Conservation (phyloP, 2,329 filamentous ascomycete species). For the Akanthomyces dipterigenus region DNA sequence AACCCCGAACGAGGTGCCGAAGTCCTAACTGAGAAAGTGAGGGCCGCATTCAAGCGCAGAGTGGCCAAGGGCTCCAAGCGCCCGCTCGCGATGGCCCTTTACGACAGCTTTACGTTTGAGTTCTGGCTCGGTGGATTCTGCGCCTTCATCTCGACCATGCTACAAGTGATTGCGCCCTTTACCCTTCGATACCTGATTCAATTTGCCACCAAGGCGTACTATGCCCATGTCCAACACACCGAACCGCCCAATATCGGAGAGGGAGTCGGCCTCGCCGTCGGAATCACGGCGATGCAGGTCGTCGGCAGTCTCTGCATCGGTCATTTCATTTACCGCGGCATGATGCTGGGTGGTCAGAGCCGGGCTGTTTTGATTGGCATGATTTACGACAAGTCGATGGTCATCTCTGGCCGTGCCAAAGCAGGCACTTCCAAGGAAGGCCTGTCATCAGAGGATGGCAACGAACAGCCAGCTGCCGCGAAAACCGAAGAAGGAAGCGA, state of each 20-base stretch:
- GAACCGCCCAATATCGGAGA: slow-evolving; percentile 62
- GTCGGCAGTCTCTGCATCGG: slow-evolving; percentile 74
- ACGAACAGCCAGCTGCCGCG: slow-evolving; percentile 36
- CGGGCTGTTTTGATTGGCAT: slow-evolving; percentile 76
- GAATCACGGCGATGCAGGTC: slow-evolving; percentile 79
- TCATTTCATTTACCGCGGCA: slow-evolving; percentile 88
- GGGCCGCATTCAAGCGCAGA: slow-evolving; percentile 62
- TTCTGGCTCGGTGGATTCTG: slow-evolving; percentile 80
- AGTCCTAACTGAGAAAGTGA: slow-evolving; percentile 58
- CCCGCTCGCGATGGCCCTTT: slow-evolving; percentile 71
- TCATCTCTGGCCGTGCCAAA: slow-evolving; percentile 78
- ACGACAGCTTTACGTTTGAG: slow-evolving; percentile 79
- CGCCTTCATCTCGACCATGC: slow-evolving; percentile 63
- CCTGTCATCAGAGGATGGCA: slow-evolving; percentile 26
- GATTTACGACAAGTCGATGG: slow-evolving; percentile 91
- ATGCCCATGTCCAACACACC: slow-evolving; percentile 44
- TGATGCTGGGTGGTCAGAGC: slow-evolving; percentile 81
- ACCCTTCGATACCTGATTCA: slow-evolving; percentile 78
- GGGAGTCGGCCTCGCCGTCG: slow-evolving; percentile 77
- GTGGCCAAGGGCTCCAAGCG: slow-evolving; percentile 61
- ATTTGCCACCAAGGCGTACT: slow-evolving; percentile 75
- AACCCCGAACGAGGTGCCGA: slow-evolving; percentile 74
- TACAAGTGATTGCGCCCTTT: slow-evolving; percentile 80
- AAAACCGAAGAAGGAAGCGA: slow-evolving; percentile 33
- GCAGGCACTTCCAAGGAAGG: slow-evolving; percentile 58